phyloP scores from a whole-genome alignment of 331 rosid genomes.

The Quercus phellos region DNA sequence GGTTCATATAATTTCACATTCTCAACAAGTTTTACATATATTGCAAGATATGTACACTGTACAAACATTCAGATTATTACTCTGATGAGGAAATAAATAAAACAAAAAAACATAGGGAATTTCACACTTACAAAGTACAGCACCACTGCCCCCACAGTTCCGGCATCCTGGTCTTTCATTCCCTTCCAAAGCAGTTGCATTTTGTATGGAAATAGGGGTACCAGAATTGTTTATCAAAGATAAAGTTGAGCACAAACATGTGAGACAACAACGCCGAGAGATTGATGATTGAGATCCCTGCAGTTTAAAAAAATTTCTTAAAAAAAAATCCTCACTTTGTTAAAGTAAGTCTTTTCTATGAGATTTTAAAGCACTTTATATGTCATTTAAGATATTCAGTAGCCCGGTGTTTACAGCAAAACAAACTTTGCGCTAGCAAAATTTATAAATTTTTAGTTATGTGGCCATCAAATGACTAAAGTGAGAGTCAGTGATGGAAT shows the following conservation, averaged over 20 bases:
- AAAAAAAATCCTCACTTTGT: neutral
- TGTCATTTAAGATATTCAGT: neutral
- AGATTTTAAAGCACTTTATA: neutral
- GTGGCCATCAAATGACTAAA: neutral
- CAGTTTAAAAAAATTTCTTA: neutral
- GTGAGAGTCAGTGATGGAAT: neutral
- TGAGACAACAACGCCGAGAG: conserved; percentile 67
- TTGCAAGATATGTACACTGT: neutral
- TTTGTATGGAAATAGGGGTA: conserved; percentile 26
- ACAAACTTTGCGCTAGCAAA: neutral
- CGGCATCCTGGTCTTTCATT: conserved; percentile 65
- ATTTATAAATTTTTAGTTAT: neutral
- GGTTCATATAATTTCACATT: neutral
- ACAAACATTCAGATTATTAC: neutral
- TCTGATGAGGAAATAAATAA: neutral
- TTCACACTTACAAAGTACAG: conserved; percentile 65
- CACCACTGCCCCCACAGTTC: conserved; percentile 89
- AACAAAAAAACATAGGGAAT: neutral
- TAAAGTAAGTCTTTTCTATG: neutral
- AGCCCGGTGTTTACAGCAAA: neutral
- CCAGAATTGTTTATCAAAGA: conserved; percentile 36
- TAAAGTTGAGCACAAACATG: conserved; percentile 63
- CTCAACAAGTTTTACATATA: neutral
- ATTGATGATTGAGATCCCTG: conserved; percentile 45
- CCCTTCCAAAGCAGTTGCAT: conserved; percentile 51